Base-by-base conservation (phyloP, 106 monocot species). In the Ottelia alismoides region DNA sequence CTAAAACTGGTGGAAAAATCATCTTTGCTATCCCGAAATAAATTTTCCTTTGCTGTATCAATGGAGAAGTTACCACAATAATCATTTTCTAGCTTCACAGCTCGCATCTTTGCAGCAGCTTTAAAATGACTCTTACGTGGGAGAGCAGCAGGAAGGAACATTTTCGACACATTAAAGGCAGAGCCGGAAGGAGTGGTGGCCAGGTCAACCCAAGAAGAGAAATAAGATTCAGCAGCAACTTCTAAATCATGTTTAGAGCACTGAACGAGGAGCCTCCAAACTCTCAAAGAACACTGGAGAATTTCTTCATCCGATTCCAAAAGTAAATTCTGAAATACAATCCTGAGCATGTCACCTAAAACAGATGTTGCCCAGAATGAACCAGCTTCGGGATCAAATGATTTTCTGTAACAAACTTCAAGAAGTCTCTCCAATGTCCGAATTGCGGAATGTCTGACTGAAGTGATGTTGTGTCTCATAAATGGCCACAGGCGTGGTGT, bases 401-500 rank as follows among this genome's bases (percentile, higher is more conserved):
- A 71, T 22, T 58, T 67, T 57, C 65, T 60, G 59, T 77, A 72
- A 57, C 78, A 73, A 66, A 85, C 82, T 70, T 85, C 96, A 61
- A 96, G 89, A 68, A 96, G 82, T 40, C 74, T 52, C 58, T 96
- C 96, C 96, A 96, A 60, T 40, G 96, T 96, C n/a, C 76, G 74
- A 20, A 96, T 85, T 20, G 96, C 84, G 67, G 96, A 96, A 65
- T 81, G 68, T 31, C 96, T 84, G 70, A 96, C 96, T 64, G 89
- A 82, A 56, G 76, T 77, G 31, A 96, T 96, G 55, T 57, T 89
- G 32, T 96, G 96, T 52, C 96, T 85, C 89, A 96, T 96, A 55
- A 96, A 96, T 56, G 96, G 96, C 96, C 96, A 96, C 45, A 96
- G 61, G 2, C 96, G 60, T 29, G 96, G 88, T 17, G 85, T 85